Conservation (phyloP, 2,329 filamentous ascomycete species). For the Neoarthrinium moseri region DNA sequence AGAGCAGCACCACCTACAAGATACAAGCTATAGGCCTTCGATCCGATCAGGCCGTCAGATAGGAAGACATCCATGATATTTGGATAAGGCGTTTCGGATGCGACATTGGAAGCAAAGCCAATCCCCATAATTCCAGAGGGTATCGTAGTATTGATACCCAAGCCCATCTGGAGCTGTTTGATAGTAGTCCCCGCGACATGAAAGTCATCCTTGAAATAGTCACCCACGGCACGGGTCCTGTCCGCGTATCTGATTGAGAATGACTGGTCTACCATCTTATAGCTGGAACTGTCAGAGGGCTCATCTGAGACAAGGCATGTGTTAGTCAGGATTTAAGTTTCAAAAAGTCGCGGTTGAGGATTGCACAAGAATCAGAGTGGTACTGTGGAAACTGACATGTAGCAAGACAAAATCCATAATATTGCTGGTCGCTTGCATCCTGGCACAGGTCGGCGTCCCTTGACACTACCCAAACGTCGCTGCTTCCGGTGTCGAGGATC, state of each 20-base stretch:
- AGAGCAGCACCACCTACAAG: conserved; percentile 34
- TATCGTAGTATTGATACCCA: conserved; percentile 47
- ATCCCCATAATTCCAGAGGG: conserved; percentile 59
- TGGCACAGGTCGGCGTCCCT: conserved; percentile 37
- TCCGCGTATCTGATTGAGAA: conserved; percentile 64
- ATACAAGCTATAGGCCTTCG: conserved; percentile 69
- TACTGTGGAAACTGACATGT: conserved; percentile 36
- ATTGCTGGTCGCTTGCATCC: conserved; percentile 29
- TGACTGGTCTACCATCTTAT: conserved; percentile 37
- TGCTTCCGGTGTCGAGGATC: conserved; percentile 62
- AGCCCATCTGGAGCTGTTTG: conserved; percentile 52
- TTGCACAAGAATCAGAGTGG: not conserved
- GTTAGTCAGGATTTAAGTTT: not conserved
- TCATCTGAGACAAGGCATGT: conserved; percentile 31
- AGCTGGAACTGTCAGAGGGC: conserved; percentile 46
- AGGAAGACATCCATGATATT: conserved; percentile 67
- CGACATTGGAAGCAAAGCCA: conserved; percentile 52
- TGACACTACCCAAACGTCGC: conserved; percentile 58
- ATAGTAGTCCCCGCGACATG: conserved; percentile 49
- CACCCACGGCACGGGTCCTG: conserved; percentile 49
- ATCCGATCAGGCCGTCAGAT: conserved; percentile 58
- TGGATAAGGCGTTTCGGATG: conserved; percentile 41
- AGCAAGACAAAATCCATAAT: conserved; percentile 34
- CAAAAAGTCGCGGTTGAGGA: not conserved
- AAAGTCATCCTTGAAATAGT: conserved; percentile 59